Evolutionary conservation across 768 basidiomycete genomes (phyloP).

Genomic region (Gloeostereum incarnatum): DNA sequence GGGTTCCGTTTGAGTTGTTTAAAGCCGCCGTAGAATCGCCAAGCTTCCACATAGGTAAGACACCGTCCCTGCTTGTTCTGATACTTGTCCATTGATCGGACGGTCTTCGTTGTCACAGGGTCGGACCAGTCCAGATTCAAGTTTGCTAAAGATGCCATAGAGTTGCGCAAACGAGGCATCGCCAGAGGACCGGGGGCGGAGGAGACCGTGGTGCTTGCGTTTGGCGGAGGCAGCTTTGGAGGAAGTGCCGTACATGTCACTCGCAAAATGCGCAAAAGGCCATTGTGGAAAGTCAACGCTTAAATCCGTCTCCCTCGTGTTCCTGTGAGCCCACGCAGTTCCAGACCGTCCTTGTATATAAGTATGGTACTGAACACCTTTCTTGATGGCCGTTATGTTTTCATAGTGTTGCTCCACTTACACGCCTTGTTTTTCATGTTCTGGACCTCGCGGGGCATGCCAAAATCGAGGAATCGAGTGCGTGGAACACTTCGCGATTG

Average conservation of each 20-base stretch:
- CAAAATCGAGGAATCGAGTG: too few species aligned
- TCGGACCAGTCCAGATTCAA: conserved; percentile 84
- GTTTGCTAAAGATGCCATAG: conserved; percentile 87
- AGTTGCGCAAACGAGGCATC: conserved; percentile 71
- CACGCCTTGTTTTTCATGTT: too few species aligned
- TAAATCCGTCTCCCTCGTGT: conserved; percentile 29
- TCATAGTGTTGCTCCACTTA: neutral
- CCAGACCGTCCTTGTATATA: too few species aligned
- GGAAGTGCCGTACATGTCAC: conserved; percentile 81
- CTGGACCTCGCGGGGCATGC: too few species aligned
- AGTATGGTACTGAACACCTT: too few species aligned
- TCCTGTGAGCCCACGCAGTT: too few species aligned
- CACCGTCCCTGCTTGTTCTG: conserved; percentile 8
- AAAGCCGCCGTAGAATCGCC: conserved; percentile 76
- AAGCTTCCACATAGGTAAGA: conserved; percentile 65
- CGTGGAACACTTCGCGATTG: too few species aligned
- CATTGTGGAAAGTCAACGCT: conserved; percentile 75
- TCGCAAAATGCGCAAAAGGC: conserved; percentile 77
- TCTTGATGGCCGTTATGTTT: neutral
- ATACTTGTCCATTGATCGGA: too few species aligned
- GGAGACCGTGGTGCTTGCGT: conserved; percentile 89
- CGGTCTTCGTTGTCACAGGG: conserved; percentile 36
- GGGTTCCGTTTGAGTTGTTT: conserved; percentile 83
- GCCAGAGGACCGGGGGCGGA: conserved; percentile 63
- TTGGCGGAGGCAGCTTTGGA: conserved; percentile 61